Evolutionary conservation across 768 basidiomycete species (phyloP), one percentile per base, ranked within the genome.

Genomic region (Leccinum subgranulosum): DNA sequence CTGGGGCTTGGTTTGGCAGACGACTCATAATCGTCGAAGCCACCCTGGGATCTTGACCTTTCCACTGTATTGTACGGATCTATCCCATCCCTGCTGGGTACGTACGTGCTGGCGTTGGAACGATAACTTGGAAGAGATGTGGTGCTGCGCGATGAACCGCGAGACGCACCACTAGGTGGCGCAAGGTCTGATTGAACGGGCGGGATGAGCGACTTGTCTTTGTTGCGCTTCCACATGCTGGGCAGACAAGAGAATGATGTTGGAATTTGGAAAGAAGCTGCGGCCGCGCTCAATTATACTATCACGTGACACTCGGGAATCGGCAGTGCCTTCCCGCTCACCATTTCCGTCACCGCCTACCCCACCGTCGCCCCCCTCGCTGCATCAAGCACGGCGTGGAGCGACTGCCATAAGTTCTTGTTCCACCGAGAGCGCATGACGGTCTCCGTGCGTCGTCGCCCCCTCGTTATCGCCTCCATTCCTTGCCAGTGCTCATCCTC

Each of bases 201-300:
- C 47, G 91, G 91, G 51, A 93, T 92, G 10, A 77, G 54, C 51
- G 78, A 64, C 67, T 84, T 79, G 52, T 86, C 80, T 66, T 86
- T 90, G 69, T 83, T 90, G 69, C 83, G 82, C 70, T 81, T 87
- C 75, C 84, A 51, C 70, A 72, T 72, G 43, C 19, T 56, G 29
- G 36, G 48, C 4, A 25, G 53, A 29, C 54, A 34, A 31, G 23
- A n/a, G 17, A 41, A 17, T 54, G 43, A 8, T 11, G 51, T 39
- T n/a, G 51, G 31, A 33, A 33, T 39, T 17, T 36, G 36, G 29
- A 27, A 27, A 12, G 28, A 41, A 33, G 21, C 39, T 41, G 39
- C 17, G n/a, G 39, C 17, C 17, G 23, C 23, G 19, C 34, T 19
- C 6, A n/a, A 6, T 25, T 19, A 14, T 14, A 3, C 1, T 19